Evolutionary conservation across 768 basidiomycete genomes (phyloP).

Genomic region (Baorangia bicolor): DNA sequence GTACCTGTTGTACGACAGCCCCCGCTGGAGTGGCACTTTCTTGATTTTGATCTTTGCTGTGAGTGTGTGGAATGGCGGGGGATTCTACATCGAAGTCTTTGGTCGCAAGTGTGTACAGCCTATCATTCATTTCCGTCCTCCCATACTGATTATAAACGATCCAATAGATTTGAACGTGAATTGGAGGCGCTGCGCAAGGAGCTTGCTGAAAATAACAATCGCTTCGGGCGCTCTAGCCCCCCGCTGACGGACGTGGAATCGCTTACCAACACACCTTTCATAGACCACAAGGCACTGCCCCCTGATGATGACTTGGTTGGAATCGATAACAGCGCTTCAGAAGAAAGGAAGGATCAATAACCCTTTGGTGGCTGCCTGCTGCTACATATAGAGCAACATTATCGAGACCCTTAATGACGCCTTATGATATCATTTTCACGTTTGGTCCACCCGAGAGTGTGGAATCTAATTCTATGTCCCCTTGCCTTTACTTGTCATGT

Average conservation of each 20-base stretch:
- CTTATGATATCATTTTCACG: slow-evolving; percentile 14
- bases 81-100: slow-evolving; percentile 95
- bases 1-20: slow-evolving; percentile 77
- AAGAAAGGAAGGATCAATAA: slow-evolving; percentile 34
- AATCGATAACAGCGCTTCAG: slow-evolving; percentile 8
- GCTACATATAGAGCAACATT: slow-evolving; percentile 8
- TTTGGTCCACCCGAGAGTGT: background rate
- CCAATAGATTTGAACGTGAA: slow-evolving; percentile 82
- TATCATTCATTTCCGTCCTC: background rate
- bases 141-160: slow-evolving; percentile 6
- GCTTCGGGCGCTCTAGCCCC: slow-evolving; percentile 56
- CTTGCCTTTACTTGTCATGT: background rate
- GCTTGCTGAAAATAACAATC: slow-evolving; percentile 66
- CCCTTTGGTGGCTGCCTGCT: background rate
- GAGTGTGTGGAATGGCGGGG: slow-evolving; percentile 94
- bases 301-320: slow-evolving; percentile 15
- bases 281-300: slow-evolving; percentile 24
- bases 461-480: slow-evolving; percentile 1
- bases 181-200: slow-evolving; percentile 89
- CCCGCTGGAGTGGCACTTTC: slow-evolving; percentile 75
- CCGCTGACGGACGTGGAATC: slow-evolving; percentile 44
- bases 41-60: slow-evolving; percentile 79
- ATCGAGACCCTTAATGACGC: slow-evolving; percentile 11
- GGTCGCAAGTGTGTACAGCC: slow-evolving; percentile 79
- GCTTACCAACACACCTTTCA: slow-evolving; percentile 35